Evolutionary conservation across 2,329 filamentous ascomycete species (phyloP), one percentile per base, ranked within the genome.

Genomic region (Claviceps lovelessii): DNA sequence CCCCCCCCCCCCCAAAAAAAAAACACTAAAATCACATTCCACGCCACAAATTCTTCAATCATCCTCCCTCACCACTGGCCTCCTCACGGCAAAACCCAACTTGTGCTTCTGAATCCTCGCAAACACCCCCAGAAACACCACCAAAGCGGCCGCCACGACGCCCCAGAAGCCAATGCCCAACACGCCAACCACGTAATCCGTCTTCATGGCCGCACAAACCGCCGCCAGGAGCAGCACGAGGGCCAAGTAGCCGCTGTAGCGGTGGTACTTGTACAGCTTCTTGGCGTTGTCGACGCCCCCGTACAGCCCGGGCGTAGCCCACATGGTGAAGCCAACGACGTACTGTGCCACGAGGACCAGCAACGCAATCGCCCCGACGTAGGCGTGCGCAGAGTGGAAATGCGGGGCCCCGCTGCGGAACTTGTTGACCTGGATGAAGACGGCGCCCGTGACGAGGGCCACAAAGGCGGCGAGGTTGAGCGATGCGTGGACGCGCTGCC

Each of bases 261-360:
- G 81, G 68, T 97, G 93, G 63, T 90, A 95, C 71, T 95, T 96
- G 77, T 91, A 97, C 46, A 95, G 68, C 29, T 76, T 76, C 76
- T 90, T 94, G 23, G 90, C 91, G 3, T 82, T 83, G 31, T 88
- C 83, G 58, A 85, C 82, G 55, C 88, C 83, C 5, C 90, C 90
- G 62, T 91, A 94, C 1, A 95, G 63, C 0, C 66, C 65, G 0
- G 90, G 90, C 3, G 80, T 73, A 56, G 82, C 88, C 74, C 85
- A 96, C 72, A 93, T 88, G 37, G 88, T 86, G 58, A 94, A 80
- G 17, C 93, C 91, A 35, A 95, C 79, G 1, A 85, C 51, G 48
- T 87, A 84, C 72, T 97, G 93, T 1, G 86, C 61, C 11, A 83
- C 66, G 7, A 95, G 75, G 54, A 87, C 60, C 54, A 85, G 76